Evolutionary conservation across 2,329 filamentous ascomycete species (phyloP), one percentile per base, ranked within the genome.

Genomic region (Monosporascus ibericus): DNA sequence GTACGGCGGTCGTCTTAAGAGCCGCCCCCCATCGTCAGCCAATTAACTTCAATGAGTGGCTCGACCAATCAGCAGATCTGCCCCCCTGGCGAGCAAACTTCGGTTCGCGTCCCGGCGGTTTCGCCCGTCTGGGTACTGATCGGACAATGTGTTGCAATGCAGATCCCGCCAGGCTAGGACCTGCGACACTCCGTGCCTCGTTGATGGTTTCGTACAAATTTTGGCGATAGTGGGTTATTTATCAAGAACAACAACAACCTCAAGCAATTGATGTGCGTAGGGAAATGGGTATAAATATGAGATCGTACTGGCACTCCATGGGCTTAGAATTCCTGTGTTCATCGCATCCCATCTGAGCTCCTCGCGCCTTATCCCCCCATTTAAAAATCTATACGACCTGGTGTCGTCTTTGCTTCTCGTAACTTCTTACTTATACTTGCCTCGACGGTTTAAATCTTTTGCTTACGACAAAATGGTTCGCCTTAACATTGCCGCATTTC

Each of bases 381-480:
- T 46, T 44, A 15, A 22, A 4, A 8, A 42, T 24, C 22, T 44
- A 40, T 44, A 47, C 53, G 56, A 53, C 58, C 58, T 48, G 58
- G 58, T 48, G 58, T 58, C 54, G 58, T 52, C 52, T 40, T 42
- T 55, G 49, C 47, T 48, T 57, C 40, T 50, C 57, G 22, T 36
- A 51, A 50, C 51, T 17, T 48, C 34, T 44, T 42, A 51, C 22
- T 55, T 44, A 42, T 49, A 50, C 47, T 42, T 25, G 49, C 46
- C 56, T 51, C 36, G 48, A 54, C 50, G 44, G 48, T 50, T 40
- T 54, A 38, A 47, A 24, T 27, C 36, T 30, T 30, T 48, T 44
- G 46, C 51, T 52, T 39, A 38, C n/a, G 50, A 58, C 65, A 68
- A 64, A 60, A 70, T 70, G 68, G 67, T 68, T 57, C 65, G 61